Percentiles rank a stretch among this genome's conserved stretches.
phyloP scores from a whole-genome alignment of 768 basidiomycete species.

The Baorangia bicolor region DNA sequence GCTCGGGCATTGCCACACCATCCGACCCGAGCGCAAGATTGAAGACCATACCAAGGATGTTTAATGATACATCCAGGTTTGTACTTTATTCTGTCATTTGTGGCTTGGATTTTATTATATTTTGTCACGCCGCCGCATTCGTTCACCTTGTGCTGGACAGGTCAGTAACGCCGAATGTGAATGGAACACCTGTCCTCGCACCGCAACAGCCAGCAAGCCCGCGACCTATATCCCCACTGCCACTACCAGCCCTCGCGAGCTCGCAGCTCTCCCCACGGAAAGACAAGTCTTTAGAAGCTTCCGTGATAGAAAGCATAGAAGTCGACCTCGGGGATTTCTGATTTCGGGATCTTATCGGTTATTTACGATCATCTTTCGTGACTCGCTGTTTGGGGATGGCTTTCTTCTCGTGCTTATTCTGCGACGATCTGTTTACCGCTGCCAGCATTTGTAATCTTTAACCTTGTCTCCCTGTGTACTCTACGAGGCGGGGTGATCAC shows the following conservation, averaged over 20 bases:
- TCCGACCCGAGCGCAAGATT: conserved; percentile 67
- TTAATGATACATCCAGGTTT: conserved; percentile 62
- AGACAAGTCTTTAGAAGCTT: conserved; percentile 50
- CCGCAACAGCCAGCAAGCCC: conserved; percentile 25
- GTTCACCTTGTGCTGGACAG: conserved; percentile 22
- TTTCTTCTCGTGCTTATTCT: not conserved
- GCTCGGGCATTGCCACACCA: conserved; percentile 40
- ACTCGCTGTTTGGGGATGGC: not conserved
- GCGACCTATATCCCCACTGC: conserved; percentile 39
- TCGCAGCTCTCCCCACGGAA: conserved; percentile 31
- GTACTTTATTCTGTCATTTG: conserved; percentile 17
- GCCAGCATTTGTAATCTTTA: not conserved
- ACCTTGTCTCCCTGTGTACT: conserved; percentile 2
- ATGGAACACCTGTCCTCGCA: conserved; percentile 41
- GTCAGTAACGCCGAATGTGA: conserved; percentile 48
- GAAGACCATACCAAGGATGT: conserved; percentile 59
- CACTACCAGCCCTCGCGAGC: conserved; percentile 21
- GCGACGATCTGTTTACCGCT: not conserved
- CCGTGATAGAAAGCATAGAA: conserved; percentile 65
- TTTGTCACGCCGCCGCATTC: conserved; percentile 9
- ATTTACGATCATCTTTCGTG: conserved; percentile 3
- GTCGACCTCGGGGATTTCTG: conserved; percentile 80
- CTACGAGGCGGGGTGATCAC: not conserved
- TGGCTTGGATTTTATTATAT: conserved; percentile 22
- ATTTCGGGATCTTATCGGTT: conserved; percentile 2